Percentiles rank a stretch among this genome's conserved stretches.
phyloP scores from a whole-genome alignment of 202 grass and related monocot species.

The Elaeis oleifera region DNA sequence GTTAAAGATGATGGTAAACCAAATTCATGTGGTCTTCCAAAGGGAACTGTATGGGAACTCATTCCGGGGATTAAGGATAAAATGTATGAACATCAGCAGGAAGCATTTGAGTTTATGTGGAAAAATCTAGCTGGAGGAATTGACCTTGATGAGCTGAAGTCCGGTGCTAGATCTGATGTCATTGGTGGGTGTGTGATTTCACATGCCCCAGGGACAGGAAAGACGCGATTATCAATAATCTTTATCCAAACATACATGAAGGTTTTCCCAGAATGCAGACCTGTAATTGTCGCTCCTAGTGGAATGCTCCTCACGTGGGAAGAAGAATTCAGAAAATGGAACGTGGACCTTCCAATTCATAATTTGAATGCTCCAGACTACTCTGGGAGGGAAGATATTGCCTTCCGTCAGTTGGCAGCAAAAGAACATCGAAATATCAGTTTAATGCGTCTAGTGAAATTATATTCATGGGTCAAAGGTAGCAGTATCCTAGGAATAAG shows the following conservation, averaged over 20 bases:
- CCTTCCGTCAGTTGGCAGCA: conserved; percentile 8
- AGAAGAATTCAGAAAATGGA: conserved; percentile 67
- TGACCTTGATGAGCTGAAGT: conserved; percentile 36
- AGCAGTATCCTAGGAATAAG: conserved; percentile 63
- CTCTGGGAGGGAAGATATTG: conserved; percentile 36
- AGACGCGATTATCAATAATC: conserved; percentile 61
- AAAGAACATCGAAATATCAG: conserved; percentile 21
- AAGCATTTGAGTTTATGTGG: conserved; percentile 87
- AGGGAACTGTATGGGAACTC: conserved; percentile 63
- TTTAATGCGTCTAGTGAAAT: conserved; percentile 28
- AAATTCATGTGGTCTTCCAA: conserved; percentile 11
- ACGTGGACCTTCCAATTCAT: conserved; percentile 54
- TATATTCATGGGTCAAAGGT: conserved; percentile 60
- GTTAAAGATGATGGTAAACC: conserved; percentile 13
- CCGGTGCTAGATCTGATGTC: conserved; percentile 17
- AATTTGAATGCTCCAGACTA: conserved; percentile 49
- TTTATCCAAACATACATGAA: conserved; percentile 72
- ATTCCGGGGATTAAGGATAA: conserved; percentile 44
- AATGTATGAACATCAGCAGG: conserved; percentile 61
- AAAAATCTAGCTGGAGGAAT: conserved; percentile 45
- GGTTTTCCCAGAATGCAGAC: conserved; percentile 40
- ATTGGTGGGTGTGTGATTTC: conserved; percentile 78
- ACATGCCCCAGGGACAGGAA: conserved; percentile 84
- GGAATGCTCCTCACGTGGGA: conserved; percentile 64
- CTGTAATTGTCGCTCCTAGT: conserved; percentile 59